These are phyloP conservation scores for Melocanna baccifera DNA, from an alignment of 176 grass and related monocot species.

Conservation along the genomic window DNA sequence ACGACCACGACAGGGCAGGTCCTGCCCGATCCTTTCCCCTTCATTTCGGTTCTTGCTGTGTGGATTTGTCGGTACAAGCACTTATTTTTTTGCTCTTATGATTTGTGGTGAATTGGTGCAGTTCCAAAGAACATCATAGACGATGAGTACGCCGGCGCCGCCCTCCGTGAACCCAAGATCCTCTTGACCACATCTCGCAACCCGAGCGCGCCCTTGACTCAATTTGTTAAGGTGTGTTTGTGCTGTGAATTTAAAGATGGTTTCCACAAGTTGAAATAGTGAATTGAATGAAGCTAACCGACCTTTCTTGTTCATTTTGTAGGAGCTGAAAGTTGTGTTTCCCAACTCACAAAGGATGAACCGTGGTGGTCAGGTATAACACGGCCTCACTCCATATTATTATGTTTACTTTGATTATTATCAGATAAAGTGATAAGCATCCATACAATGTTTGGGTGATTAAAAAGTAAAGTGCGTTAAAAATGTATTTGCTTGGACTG, in stretches of 20 bases:
- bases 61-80: not conserved
- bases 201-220: constrained; percentile 57
- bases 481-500: not conserved
- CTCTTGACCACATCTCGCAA: constrained; percentile 79
- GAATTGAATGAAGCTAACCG: not conserved
- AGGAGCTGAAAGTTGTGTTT: constrained; percentile 90
- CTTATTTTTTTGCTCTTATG: not conserved
- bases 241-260: not conserved
- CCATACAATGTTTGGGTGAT: not conserved
- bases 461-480: not conserved
- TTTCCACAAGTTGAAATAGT: not conserved
- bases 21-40: not conserved
- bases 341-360: constrained; percentile 84
- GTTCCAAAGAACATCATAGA: constrained; percentile 65
- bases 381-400: not conserved
- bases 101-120: not conserved
- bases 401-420: not conserved
- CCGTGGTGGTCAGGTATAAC: constrained; percentile 82
- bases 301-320: not conserved
- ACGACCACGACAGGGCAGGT: constrained; percentile 63
- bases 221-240: constrained; percentile 69
- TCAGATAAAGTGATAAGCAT: not conserved
- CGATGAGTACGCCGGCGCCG: constrained; percentile 70
- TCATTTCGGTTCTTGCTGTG: not conserved
- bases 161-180: constrained; percentile 64